A percentile compares a stretch with the other conserved stretches of the same genome.
phyloP scores from a whole-genome alignment of 805 yeast genomes.

The Metschnikowia amazonensis region DNA sequence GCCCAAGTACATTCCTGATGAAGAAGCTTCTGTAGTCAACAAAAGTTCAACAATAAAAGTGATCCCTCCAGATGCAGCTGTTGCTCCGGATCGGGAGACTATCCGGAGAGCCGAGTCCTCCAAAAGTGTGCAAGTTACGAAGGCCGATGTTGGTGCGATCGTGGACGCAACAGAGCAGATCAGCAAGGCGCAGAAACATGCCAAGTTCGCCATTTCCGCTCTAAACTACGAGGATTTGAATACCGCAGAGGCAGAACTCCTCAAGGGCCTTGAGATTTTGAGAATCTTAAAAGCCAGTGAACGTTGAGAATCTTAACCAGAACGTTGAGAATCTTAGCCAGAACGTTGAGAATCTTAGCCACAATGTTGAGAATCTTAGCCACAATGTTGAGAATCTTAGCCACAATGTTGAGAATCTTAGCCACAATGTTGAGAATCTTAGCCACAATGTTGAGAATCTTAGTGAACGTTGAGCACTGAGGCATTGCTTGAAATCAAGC shows the following conservation, averaged over 20 bases:
- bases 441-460: constrained; percentile 31
- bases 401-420: too few relatives aligned
- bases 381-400: too few relatives aligned
- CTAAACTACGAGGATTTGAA: constrained; percentile 69
- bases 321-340: too few relatives aligned
- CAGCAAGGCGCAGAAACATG: constrained; percentile 59
- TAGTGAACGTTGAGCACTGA: background rate
- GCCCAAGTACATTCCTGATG: constrained; percentile 40
- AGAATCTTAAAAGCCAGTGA: constrained; percentile 8
- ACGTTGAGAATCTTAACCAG: background rate
- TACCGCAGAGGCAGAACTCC: constrained; percentile 63
- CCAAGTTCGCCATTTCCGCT: constrained; percentile 76
- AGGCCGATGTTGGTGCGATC: constrained; percentile 45
- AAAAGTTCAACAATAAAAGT: constrained; percentile 37
- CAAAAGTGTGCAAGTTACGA: constrained; percentile 15
- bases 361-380: too few relatives aligned
- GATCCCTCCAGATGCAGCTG: constrained; percentile 22
- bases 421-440: too few relatives aligned
- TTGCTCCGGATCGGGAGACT: background rate
- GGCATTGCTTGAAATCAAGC: too few relatives aligned
- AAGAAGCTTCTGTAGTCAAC: constrained; percentile 34
- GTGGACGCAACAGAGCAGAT: constrained; percentile 55
- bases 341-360: too few relatives aligned
- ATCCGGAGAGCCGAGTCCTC: background rate
- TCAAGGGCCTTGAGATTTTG: constrained; percentile 48